A percentile compares a stretch with the other conserved stretches of the same genome.
These are phyloP conservation scores for Candida rishiriensis DNA, from an alignment of 805 yeast genomes.

Conservation along the genomic window DNA sequence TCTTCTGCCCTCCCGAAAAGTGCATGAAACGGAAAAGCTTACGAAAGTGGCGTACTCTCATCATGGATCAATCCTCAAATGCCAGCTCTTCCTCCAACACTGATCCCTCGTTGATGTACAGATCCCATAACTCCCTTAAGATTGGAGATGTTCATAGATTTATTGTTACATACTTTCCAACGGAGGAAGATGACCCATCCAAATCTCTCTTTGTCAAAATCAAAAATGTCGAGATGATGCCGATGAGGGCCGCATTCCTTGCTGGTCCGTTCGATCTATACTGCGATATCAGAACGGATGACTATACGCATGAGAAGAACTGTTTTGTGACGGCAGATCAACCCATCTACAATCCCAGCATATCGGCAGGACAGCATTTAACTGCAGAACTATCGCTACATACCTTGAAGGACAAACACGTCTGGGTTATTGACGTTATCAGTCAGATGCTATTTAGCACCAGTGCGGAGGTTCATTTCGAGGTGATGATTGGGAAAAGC, in stretches of 20 bases:
- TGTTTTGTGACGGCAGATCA: slow-evolving; percentile 72
- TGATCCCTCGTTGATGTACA: slow-evolving; percentile 15
- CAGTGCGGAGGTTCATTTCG: slow-evolving; percentile 64
- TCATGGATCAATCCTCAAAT: neutral
- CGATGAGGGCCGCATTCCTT: slow-evolving; percentile 76
- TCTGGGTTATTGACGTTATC: slow-evolving; percentile 77
- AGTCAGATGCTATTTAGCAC: slow-evolving; percentile 76
- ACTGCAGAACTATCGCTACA: slow-evolving; percentile 60
- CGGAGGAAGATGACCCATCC: slow-evolving; percentile 14
- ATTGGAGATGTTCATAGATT: slow-evolving; percentile 60
- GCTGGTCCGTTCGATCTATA: slow-evolving; percentile 89
- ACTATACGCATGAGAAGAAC: slow-evolving; percentile 49
- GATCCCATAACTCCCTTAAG: slow-evolving; percentile 36
- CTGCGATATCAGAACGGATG: slow-evolving; percentile 69
- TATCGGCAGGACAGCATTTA: slow-evolving; percentile 64
- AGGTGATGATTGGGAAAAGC: slow-evolving; percentile 50
- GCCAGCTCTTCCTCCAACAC: neutral
- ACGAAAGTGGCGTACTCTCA: neutral
- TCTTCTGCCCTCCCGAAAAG: no score
- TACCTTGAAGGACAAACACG: slow-evolving; percentile 51
- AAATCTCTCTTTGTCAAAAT: slow-evolving; percentile 48
- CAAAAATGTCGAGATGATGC: slow-evolving; percentile 65
- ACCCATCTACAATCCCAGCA: slow-evolving; percentile 68
- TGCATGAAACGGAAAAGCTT: neutral
- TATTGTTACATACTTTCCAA: slow-evolving; percentile 44